Percentiles rank a stretch among this genome's conserved stretches.
phyloP scores from a whole-genome alignment of 176 grass and related monocot species.

The Musa beccarii region DNA sequence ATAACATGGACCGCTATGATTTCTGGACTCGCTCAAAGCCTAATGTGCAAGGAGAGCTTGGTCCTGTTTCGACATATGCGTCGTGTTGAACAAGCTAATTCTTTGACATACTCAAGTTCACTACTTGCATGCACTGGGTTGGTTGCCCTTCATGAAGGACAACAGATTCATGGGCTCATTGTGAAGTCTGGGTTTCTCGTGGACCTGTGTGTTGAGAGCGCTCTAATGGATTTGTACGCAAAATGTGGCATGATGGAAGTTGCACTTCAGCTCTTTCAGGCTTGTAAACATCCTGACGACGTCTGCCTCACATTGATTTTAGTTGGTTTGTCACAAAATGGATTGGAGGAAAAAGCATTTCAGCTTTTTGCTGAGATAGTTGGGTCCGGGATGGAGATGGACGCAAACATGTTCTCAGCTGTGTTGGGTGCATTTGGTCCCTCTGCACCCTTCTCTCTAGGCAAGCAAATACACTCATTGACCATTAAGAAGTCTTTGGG shows the following conservation, averaged over 20 bases:
- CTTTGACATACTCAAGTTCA: conserved; percentile 42
- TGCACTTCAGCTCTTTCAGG: conserved; percentile 48
- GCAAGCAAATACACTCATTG: conserved; percentile 74
- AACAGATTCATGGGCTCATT: conserved; percentile 69
- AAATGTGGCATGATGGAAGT: conserved; percentile 82
- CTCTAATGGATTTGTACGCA: conserved; percentile 81
- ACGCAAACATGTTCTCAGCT: conserved; percentile 57
- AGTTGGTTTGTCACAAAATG: conserved; percentile 72
- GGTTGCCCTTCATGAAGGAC: conserved; percentile 36
- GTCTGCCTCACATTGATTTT: conserved; percentile 71
- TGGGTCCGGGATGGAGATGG: conserved; percentile 27
- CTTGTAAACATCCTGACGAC: conserved; percentile 45
- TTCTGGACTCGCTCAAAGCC: conserved; percentile 51
- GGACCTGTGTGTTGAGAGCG: conserved; percentile 57
- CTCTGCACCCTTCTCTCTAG: conserved; percentile 52
- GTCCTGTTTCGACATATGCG: conserved; percentile 49
- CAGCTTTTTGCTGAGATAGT: conserved; percentile 53
- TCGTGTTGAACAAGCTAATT: conserved; percentile 39
- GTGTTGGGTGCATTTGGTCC: conserved; percentile 70
- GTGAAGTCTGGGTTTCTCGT: conserved; percentile 45
- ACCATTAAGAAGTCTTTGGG: conserved; percentile 43
- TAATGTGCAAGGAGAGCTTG: conserved; percentile 44
- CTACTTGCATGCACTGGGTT: conserved; percentile 58
- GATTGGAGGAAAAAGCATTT: conserved; percentile 50
- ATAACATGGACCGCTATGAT: conserved; percentile 83